These are phyloP conservation scores for Dioscorea alata DNA, from an alignment of 106 monocot genomes.

Conservation along the genomic window DNA sequence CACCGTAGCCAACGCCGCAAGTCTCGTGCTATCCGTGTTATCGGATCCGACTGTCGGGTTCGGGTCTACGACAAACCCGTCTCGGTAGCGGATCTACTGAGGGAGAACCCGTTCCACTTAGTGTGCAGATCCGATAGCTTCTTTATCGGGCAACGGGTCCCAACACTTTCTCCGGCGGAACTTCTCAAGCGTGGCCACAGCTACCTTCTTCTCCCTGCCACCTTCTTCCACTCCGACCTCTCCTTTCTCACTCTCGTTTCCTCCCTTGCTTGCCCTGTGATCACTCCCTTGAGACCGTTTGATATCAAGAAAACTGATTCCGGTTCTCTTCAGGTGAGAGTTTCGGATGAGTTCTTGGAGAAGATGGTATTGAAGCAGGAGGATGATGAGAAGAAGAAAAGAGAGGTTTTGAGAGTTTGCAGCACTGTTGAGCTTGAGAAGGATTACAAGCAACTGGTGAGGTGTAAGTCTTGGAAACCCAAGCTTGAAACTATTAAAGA, in stretches of 20 bases:
- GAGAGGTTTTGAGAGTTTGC: constrained; percentile 21
- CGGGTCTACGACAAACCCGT: constrained; percentile 37
- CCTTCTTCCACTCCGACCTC: constrained; percentile 79
- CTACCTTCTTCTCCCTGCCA: constrained; percentile 74
- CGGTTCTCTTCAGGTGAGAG: constrained; percentile 55
- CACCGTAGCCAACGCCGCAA: neutral
- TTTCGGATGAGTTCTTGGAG: constrained; percentile 34
- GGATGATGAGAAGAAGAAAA: neutral
- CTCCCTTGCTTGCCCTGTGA: constrained; percentile 13
- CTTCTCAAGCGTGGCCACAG: constrained; percentile 51
- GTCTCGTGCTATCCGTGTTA: constrained; percentile 13
- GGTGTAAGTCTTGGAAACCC: constrained; percentile 52
- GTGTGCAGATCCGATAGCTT: constrained; percentile 76
- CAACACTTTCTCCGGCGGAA: constrained; percentile 41
- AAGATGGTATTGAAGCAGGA: constrained; percentile 5
- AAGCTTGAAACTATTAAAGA: constrained; percentile 55
- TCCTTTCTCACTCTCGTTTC: constrained; percentile 62
- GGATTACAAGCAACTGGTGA: constrained; percentile 65
- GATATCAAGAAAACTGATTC: constrained; percentile 44
- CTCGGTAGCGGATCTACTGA: constrained; percentile 47
- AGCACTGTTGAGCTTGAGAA: constrained; percentile 51
- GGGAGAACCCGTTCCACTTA: constrained; percentile 44
- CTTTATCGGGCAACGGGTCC: constrained; percentile 61
- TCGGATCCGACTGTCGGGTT: constrained; percentile 53
- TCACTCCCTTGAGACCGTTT: constrained; percentile 29